phyloP scores from a whole-genome alignment of 23 red algal species.

The Cyanidiococcus yangmingshanensis region DNA sequence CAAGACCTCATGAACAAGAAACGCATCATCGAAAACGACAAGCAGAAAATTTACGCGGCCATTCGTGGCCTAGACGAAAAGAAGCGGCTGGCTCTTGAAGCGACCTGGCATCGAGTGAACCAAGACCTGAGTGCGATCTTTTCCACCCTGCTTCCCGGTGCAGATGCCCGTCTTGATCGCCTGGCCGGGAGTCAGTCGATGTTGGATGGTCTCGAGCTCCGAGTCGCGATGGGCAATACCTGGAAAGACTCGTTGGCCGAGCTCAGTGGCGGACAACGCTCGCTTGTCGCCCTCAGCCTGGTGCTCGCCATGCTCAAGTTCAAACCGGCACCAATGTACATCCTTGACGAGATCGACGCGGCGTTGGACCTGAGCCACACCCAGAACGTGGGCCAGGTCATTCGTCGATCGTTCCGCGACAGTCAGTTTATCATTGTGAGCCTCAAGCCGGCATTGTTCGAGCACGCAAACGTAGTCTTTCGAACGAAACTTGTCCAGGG shows the following conservation, averaged over 20 bases:
- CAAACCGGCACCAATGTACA: slow-evolving; percentile 97
- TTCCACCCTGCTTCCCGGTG: slow-evolving; percentile 63
- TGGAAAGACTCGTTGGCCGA: slow-evolving; percentile 94
- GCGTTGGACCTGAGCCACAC: slow-evolving; percentile 95
- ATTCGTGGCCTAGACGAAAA: slow-evolving; percentile 89
- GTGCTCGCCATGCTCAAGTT: slow-evolving; percentile 92
- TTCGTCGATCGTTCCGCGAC: slow-evolving; percentile 55
- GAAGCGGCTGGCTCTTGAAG: slow-evolving; percentile 79
- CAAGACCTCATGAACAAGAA: slow-evolving; percentile 74
- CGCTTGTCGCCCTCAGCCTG: slow-evolving; percentile 81
- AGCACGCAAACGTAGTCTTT: slow-evolving; percentile 94
- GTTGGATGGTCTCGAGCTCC: slow-evolving; percentile 73
- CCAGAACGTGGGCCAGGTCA: slow-evolving; percentile 92
- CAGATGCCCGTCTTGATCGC: slow-evolving; percentile 52
- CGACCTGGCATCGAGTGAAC: slow-evolving; percentile 91
- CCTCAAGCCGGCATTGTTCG: slow-evolving; percentile 94
- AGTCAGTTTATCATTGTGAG: slow-evolving; percentile 97
- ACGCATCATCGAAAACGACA: slow-evolving; percentile 78
- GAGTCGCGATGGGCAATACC: slow-evolving; percentile 60
- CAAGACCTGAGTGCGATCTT: slow-evolving; percentile 75
- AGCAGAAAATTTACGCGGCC: slow-evolving; percentile 71
- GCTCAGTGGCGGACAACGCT: slow-evolving; percentile 87
- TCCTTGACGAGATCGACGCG: slow-evolving; percentile 96
- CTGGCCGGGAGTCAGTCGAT: slow-evolving; percentile 40
- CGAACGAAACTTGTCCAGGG: slow-evolving; percentile 90